phyloP scores from a whole-genome alignment of 495 filamentous ascomycete species.

The Podospora sp. region DNA sequence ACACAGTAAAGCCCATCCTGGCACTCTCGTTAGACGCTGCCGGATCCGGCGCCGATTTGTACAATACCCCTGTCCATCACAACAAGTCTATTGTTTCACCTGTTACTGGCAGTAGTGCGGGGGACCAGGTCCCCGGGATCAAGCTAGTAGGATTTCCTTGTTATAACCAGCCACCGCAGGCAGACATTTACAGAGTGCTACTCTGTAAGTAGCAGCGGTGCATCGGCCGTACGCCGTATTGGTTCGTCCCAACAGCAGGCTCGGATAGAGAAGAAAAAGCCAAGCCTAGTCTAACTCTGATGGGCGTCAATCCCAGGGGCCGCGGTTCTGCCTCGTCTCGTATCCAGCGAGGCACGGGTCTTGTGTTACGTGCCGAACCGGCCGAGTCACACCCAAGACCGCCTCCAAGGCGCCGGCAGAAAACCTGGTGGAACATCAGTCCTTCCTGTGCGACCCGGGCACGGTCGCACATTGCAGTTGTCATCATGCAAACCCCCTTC shows the following conservation, averaged over 20 bases:
- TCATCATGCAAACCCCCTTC: background rate
- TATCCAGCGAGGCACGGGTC: background rate
- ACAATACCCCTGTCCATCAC: slow-evolving; percentile 3
- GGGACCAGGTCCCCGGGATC: no score
- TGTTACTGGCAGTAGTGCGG: background rate
- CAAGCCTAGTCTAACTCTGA: background rate
- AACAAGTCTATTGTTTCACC: background rate
- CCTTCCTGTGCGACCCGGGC: background rate
- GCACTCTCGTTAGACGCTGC: no score
- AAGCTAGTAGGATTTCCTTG: no score
- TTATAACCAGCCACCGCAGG: no score
- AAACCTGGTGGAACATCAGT: background rate
- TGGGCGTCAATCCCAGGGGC: background rate
- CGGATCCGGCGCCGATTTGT: no score
- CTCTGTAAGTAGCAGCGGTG: no score
- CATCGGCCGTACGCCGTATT: no score
- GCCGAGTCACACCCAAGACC: background rate
- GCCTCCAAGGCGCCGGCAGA: background rate
- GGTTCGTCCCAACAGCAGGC: no score
- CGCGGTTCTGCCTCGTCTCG: background rate
- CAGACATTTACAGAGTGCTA: no score
- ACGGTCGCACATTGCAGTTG: background rate
- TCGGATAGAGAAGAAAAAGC: no score
- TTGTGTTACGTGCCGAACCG: background rate
- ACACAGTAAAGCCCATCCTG: no score